Evolutionary conservation across 2,329 filamentous ascomycete species (phyloP).

Genomic region (Colletotrichum tabaci): DNA sequence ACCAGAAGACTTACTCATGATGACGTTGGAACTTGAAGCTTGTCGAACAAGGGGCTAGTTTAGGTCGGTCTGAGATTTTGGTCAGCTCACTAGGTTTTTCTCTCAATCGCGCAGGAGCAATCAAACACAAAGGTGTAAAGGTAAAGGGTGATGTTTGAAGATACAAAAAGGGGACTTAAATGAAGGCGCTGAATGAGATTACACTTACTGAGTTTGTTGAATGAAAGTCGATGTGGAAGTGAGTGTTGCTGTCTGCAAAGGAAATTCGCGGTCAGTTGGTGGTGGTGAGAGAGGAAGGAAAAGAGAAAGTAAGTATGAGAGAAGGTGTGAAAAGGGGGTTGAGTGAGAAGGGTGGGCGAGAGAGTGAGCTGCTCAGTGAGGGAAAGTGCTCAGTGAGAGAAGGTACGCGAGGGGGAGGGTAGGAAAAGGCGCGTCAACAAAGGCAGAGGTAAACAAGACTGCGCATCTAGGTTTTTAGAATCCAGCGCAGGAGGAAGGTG

Average conservation of each 20-base stretch:
- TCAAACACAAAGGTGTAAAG: neutral
- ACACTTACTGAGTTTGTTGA: conserved; percentile 23
- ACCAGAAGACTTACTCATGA: conserved; percentile 10
- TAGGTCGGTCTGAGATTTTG: conserved; percentile 3
- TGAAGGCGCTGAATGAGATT: neutral
- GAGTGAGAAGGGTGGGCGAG: neutral
- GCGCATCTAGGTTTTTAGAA: neutral
- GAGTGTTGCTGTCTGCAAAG: conserved; percentile 18
- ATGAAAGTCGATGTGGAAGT: conserved; percentile 9
- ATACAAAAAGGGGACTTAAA: neutral
- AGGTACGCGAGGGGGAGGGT: neutral
- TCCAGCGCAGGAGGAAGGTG: conserved; percentile 19
- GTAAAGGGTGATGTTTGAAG: neutral
- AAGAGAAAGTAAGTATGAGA: neutral
- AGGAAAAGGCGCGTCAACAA: conserved; percentile 22
- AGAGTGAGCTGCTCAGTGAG: neutral
- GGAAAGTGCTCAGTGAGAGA: conserved; percentile 9
- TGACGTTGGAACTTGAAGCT: conserved; percentile 12
- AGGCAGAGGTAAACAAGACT: neutral
- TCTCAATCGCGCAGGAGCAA: neutral
- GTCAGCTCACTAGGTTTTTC: neutral
- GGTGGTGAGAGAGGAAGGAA: neutral
- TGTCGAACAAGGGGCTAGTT: conserved; percentile 3
- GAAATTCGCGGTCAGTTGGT: conserved; percentile 1
- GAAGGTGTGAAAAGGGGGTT: conserved; percentile 1